phyloP scores from a whole-genome alignment of 495 filamentous ascomycete species.

The Hypoxylon trugodes region DNA sequence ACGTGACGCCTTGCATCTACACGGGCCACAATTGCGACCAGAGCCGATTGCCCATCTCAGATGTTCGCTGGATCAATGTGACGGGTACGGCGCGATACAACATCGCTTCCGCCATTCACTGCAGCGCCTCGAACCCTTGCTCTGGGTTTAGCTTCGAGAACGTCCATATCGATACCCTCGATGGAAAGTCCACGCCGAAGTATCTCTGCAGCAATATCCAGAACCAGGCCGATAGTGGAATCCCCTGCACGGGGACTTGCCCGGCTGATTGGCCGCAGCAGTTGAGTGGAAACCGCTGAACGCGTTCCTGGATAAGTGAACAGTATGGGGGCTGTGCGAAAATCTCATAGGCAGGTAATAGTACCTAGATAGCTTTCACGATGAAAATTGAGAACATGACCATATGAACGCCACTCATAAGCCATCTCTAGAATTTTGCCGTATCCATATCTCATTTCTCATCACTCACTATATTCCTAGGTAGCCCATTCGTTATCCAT shows the following conservation, averaged over 20 bases:
- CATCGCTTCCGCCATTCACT: slow-evolving; percentile 63
- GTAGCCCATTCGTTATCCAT: slow-evolving; percentile 2
- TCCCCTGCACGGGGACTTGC: slow-evolving; percentile 54
- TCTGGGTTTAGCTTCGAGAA: slow-evolving; percentile 57
- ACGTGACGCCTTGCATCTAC: slow-evolving; percentile 67
- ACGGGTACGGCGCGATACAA: slow-evolving; percentile 64
- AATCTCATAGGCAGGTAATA: too few species aligned
- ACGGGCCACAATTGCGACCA: slow-evolving; percentile 57
- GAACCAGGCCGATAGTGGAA: slow-evolving; percentile 47
- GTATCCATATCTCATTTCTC: slow-evolving; percentile 33
- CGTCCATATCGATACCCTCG: slow-evolving; percentile 57
- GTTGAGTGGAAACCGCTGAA: slow-evolving; percentile 52
- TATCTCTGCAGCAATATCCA: slow-evolving; percentile 56
- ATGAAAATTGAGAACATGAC: neutral
- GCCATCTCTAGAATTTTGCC: neutral
- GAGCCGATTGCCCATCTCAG: slow-evolving; percentile 58
- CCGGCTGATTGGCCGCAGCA: slow-evolving; percentile 56
- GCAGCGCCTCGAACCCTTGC: slow-evolving; percentile 57
- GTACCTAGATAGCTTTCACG: too few species aligned
- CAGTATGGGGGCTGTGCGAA: too few species aligned
- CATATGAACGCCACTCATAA: too few species aligned
- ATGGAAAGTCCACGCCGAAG: slow-evolving; percentile 52
- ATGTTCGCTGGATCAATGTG: slow-evolving; percentile 66
- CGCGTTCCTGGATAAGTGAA: too few species aligned
- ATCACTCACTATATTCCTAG: slow-evolving; percentile 6